Evolutionary conservation across 2,329 filamentous ascomycete species (phyloP), one percentile per base, ranked within the genome.

Genomic region (Pyrenophora teres): DNA sequence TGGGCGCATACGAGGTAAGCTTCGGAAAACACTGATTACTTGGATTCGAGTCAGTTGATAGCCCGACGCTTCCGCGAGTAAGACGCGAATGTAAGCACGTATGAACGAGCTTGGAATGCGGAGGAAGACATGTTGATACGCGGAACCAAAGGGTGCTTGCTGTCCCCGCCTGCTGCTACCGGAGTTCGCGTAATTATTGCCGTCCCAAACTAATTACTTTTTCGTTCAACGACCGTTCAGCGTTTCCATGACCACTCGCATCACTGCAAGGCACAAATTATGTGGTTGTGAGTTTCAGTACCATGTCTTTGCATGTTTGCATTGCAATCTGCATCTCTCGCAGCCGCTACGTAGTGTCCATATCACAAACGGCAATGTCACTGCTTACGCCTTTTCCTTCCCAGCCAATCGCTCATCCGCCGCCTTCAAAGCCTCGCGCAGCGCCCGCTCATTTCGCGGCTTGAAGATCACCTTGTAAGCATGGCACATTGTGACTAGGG

Each of bases 401-500:
- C 56, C 59, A n/a, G 50, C 58, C 40, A 69, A 48, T 53, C 63
- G 56, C 58, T 60, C 60, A 31, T 69, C 68, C 2, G 63, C 65
- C 52, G 67, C 65, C 37, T 46, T 65, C 64, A 83, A 57, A 18
- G 74, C 76, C 59, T 70, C 68, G 45, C 73, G 72, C 68, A 83
- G 62, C n/a, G 69, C 73, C n/a, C 46, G 59, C 61, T 77, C 73
- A 55, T 81, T 76, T 56, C 81, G 75, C 13, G 85, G 85, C 35
- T 83, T 78, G 64, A 87, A 86, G 4, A 74, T 76, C 12, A 84
- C 81, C 63, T 79, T 80, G 64, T 84, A 87, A 35, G 78, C 76
- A 46, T 76, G 77, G 6, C 83, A 84, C 71, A 87, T 81, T 2
- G 82, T 80, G 2, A 87, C 85, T 52, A 87, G 67, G 55, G 83